Conservation (phyloP, 768 basidiomycete genomes). For the Rhizopogon vulgaris region DNA sequence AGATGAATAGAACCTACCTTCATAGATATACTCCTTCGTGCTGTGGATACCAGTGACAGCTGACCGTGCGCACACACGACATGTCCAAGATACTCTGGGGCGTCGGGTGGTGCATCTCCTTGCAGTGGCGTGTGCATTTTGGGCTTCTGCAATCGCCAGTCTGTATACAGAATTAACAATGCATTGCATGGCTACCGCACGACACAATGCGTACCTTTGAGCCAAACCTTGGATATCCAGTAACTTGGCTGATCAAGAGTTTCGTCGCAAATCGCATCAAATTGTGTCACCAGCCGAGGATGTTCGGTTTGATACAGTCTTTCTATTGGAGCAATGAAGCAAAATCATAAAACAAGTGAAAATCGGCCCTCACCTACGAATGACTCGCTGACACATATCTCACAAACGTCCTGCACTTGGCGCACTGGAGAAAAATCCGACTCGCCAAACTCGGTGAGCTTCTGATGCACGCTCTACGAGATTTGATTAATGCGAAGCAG, state of each 20-base stretch:
- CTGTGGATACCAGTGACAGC: slow-evolving; percentile 47
- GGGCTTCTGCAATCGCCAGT: slow-evolving; percentile 68
- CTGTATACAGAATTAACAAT: slow-evolving; percentile 31
- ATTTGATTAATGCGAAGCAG: not conserved
- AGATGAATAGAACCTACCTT: slow-evolving; percentile 35
- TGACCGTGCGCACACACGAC: slow-evolving; percentile 69
- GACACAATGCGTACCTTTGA: slow-evolving; percentile 47
- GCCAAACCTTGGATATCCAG: slow-evolving; percentile 79
- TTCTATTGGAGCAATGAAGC: slow-evolving; percentile 35
- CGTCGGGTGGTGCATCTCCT: slow-evolving; percentile 65
- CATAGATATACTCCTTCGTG: slow-evolving; percentile 56
- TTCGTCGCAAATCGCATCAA: slow-evolving; percentile 47
- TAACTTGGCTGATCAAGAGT: slow-evolving; percentile 39
- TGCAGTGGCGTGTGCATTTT: slow-evolving; percentile 63
- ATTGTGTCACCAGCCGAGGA: slow-evolving; percentile 49
- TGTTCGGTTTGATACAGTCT: slow-evolving; percentile 66
- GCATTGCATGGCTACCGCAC: slow-evolving; percentile 1
- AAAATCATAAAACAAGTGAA: not conserved
- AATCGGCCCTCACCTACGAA: slow-evolving; percentile 47
- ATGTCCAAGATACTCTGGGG: slow-evolving; percentile 47
- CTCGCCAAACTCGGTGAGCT: slow-evolving; percentile 30
- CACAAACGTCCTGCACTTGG: slow-evolving; percentile 50
- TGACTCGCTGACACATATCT: slow-evolving; percentile 44
- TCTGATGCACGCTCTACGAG: slow-evolving; percentile 19
- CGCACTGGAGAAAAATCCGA: slow-evolving; percentile 45